Conservation (phyloP, 108 stramenopile species). For the Phaeodactylum tricornutum region DNA sequence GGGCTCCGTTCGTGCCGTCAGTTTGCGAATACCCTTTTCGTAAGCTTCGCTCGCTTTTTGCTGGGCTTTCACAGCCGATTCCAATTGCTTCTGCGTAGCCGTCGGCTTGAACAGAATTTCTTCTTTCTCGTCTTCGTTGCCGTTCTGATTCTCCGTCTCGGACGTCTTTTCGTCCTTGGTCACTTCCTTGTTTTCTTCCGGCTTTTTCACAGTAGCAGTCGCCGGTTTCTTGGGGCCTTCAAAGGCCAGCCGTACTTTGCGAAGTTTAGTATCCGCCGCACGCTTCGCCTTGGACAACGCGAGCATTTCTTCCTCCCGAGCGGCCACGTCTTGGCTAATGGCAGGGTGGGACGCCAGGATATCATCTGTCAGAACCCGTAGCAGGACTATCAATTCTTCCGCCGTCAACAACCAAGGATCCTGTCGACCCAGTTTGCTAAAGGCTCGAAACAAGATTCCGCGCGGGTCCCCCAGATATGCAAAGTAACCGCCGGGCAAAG, state of each 20-base stretch:
- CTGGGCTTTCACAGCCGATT: constrained; percentile 31
- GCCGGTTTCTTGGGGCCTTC: constrained; percentile 49
- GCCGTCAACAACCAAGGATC: constrained; percentile 74
- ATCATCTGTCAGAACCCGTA: constrained; percentile 66
- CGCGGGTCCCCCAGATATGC: constrained; percentile 36
- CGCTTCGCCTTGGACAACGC: constrained; percentile 57
- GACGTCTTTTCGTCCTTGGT: constrained; percentile 17
- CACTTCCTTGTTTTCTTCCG: constrained; percentile 6
- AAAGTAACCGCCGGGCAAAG: constrained; percentile 20
- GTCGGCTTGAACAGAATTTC: constrained; percentile 35
- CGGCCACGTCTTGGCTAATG: constrained; percentile 39
- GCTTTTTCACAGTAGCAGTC: too few relatives aligned
- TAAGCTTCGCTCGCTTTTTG: constrained; percentile 60
- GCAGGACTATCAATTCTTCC: constrained; percentile 59
- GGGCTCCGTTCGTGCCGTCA: constrained; percentile 58
- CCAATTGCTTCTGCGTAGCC: constrained; percentile 44
- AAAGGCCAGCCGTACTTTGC: constrained; percentile 47
- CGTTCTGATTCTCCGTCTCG: constrained; percentile 11
- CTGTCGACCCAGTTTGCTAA: constrained; percentile 32
- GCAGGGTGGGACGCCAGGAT: constrained; percentile 43
- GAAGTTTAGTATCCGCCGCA: constrained; percentile 45
- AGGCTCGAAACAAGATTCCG: constrained; percentile 23
- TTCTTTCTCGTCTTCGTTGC: constrained; percentile 14
- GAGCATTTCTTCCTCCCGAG: constrained; percentile 42
- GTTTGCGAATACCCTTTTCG: constrained; percentile 49